Base-by-base conservation (phyloP, 2,329 filamentous ascomycete genomes). In the Pseudomassariella vexata region DNA sequence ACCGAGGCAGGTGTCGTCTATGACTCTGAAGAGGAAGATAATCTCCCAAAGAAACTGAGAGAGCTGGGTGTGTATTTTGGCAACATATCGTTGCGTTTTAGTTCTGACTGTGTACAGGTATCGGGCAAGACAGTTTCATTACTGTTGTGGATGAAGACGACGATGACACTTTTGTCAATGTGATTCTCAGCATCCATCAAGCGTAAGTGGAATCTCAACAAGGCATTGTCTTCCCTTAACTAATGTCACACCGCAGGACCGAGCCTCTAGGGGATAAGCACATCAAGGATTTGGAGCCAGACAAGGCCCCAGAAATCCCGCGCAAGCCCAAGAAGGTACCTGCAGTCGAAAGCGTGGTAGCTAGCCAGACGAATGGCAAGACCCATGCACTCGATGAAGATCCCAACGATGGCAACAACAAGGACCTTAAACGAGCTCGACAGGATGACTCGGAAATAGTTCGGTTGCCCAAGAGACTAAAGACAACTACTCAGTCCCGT, bases 11-110 rank as follows among this genome's bases (percentile, higher is more conserved):
- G 82, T 30, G 68, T 89, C n/a, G 69, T 96, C 24, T 96, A 94
- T 48, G 92, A 96, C 48, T 76, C 81, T 1, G 92, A 96, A 35
- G 77, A 94, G 49, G 86, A 86, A 5, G 85, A 94, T 36, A 94
- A 95, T 48, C 64, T 96, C 1, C 58, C 68, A 1, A 94, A 87
- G 64, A 88, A 83, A 39, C 70, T 98, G 30, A 68, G 60, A 17
- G 85, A 95, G 14, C 69, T 95, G 7, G 85, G 77, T 76, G 65
- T 46, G 63, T 39, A 10, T 19, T 28, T 14, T 34, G 17, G 16
- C 3, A 17, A 26, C 14, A 31, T 35, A 30, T 12, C 17, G 34
- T 34, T 5, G 19, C 22, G 14, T 40, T 21, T 29, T 23, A 23
- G 8, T 18, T 19, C 48, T 55, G 52, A 56, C 40, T 14, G 24